Evolutionary conservation across 2,329 filamentous ascomycete species (phyloP).

Genomic region (Curvularia sp.): DNA sequence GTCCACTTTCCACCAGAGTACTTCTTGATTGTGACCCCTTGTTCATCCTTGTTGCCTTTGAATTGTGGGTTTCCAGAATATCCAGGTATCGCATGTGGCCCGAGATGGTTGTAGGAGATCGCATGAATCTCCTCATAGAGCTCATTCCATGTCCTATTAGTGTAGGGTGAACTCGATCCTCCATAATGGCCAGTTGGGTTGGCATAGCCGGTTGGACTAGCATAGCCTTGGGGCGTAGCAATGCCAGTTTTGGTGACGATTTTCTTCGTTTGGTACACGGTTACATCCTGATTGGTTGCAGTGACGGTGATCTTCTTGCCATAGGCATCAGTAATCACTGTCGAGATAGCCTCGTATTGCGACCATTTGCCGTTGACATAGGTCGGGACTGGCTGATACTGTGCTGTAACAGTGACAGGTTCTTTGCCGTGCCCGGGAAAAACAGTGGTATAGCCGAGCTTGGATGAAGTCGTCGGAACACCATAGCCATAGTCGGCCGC

Average conservation of each 20-base stretch:
- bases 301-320: background rate
- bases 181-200: background rate
- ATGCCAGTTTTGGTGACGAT: background rate
- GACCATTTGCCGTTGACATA: background rate
- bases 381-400: background rate
- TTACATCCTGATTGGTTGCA: background rate
- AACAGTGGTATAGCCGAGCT: background rate
- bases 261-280: background rate
- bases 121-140: background rate
- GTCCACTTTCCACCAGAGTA: background rate
- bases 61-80: background rate
- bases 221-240: background rate
- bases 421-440: background rate
- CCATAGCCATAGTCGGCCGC: background rate
- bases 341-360: background rate
- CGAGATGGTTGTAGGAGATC: background rate
- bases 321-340: background rate
- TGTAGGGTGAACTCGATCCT: background rate
- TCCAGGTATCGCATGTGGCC: background rate
- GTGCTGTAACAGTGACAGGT: background rate
- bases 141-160: background rate
- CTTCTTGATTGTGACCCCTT: background rate
- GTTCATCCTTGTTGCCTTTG: background rate
- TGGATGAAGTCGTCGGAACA: background rate
- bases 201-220: background rate